Percentiles rank a stretch among this genome's conserved stretches.
These are phyloP conservation scores for Gymnopilus dilepis DNA, from an alignment of 768 basidiomycete species.

Conservation along the genomic window DNA sequence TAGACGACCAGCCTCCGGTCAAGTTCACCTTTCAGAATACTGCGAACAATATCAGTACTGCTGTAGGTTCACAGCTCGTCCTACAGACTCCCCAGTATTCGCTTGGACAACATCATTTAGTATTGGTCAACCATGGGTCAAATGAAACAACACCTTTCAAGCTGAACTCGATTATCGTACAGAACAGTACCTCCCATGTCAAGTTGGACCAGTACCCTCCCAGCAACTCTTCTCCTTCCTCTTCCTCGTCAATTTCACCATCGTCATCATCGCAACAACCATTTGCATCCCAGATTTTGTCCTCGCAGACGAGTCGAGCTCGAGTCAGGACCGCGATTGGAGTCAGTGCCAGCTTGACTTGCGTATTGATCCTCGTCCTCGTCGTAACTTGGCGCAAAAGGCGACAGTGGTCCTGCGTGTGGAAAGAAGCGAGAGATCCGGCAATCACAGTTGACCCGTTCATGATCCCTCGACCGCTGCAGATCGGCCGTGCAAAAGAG, in stretches of 20 bases:
- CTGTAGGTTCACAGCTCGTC: neutral
- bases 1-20: neutral
- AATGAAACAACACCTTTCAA: too few relatives aligned
- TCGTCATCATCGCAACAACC: neutral
- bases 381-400: too few relatives aligned
- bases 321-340: neutral
- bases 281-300: neutral
- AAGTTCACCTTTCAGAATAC: slow-evolving; percentile 5
- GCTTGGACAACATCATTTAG: neutral
- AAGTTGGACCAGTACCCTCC: neutral
- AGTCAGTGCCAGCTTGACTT: neutral
- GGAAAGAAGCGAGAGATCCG: too few relatives aligned
- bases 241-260: neutral
- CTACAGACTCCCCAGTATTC: neutral
- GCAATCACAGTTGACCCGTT: too few relatives aligned
- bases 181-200: neutral
- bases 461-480: too few relatives aligned
- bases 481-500: too few relatives aligned
- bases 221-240: neutral
- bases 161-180: neutral
- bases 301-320: neutral
- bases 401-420: too few relatives aligned
- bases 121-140: neutral
- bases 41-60: neutral
- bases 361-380: neutral